Base-by-base conservation (phyloP, 192 early-diverging fungal species). In the Linnemannia exigua region DNA sequence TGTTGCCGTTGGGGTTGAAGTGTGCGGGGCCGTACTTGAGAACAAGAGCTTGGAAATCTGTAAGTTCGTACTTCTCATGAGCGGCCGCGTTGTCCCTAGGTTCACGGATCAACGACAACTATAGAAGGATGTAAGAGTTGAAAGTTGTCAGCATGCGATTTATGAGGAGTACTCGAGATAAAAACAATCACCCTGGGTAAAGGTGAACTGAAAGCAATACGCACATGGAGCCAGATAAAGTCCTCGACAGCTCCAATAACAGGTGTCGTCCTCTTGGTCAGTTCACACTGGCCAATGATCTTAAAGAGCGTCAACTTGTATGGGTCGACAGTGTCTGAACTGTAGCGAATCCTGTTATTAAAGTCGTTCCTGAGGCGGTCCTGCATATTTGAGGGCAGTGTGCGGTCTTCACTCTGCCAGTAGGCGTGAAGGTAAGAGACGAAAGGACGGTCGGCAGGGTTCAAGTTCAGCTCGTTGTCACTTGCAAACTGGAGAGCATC, bases 231-330 rank as follows among this genome's bases (percentile, higher is more conserved):
- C 99, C 99, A 99, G 50, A 99, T 79, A 83, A 96, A 99, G 76
- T 99, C 98, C 82, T 99, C 97, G 4, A 93, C 94, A 14, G 96
- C 91, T 51, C 91, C 91, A 20, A 95, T 91, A 1, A 97, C 95
- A 48, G 88, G 85, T 1, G 91, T 81, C 15, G 96, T 87, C 67
- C 90, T 91, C 69, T 93, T 93, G 41, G 88, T 90, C 77, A 98
- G 82, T 46, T 97, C 97, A 77, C 96, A 96, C 28, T 98, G 92
- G 2, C 98, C 98, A 46, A 99, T 77, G 28, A 97, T 93, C 80
- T 97, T 97, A 88, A 95, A 97, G 25, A 99, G 80, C 19, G 96
- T 94, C 3, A 94, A 85, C 88, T 99, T 99, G 91, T 97, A 99
- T n/a, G 95, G 95, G 78, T 99, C 98, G 9, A 91, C 91, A 15